Base-by-base conservation (phyloP, 371 early-diverging fungal species). In the Circinella minor region DNA sequence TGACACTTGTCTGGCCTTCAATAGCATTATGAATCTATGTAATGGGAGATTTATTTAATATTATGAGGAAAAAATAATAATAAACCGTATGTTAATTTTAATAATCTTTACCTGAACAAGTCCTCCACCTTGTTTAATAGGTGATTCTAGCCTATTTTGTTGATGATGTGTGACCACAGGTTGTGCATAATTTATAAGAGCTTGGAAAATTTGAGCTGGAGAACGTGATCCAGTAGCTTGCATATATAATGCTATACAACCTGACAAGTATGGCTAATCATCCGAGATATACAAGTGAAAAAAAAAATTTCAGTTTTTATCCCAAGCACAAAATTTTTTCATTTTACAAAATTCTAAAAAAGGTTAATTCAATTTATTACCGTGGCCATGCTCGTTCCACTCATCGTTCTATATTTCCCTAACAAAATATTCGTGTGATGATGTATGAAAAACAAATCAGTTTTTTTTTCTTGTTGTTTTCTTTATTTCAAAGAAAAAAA, bases 371-470 rank as follows among this genome's bases (percentile, higher is more conserved):
- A 65, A 27, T 27, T 27, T 27, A 27, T 27, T 66, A 73, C 74
- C 18, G 70, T 66, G 20, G 74, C 74, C 74, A 70, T 73, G 49
- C 74, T 73, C 17, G 74, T 73, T 4, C 74, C 74, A 54, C 74
- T 73, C 67, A 73, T 61, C 18, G 57, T 70, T 15, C 48, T 36
- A 60, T 73, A 73, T 4, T 61, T 34, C 7, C 73, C 73, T 69
- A 27, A 14, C 4, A 14, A 4, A 11, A 3, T 57, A 13, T 36
- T 3, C 9, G 54, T 27, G 36, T n/a, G 8, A 14, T 8, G 17
- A 47, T 63, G 43, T 27, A 20, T 11, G 1, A 43, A 57, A 27
- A 27, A 63, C 20, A 1, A 39, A 20, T 2, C 15, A 17, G 15
- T 17, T 6, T 20, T 57, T n/a, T 27, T 34, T 57, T 57, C 34